Evolutionary conservation across 805 yeast species (phyloP), one percentile per base, ranked within the genome.

Genomic region (Ogataea allantospora): DNA sequence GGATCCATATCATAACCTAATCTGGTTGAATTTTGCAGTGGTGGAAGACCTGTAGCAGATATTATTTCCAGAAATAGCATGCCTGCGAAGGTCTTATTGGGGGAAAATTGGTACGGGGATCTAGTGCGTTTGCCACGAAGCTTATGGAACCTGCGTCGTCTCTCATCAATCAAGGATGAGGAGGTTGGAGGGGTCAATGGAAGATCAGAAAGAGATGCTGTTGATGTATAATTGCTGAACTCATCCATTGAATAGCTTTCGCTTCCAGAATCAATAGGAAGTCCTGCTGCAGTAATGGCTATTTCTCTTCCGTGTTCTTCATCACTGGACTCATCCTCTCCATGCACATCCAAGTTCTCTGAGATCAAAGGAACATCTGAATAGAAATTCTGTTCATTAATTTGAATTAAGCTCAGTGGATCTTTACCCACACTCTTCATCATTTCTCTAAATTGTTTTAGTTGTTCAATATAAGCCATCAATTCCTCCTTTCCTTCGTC

Each of bases 1-100:
- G 98, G 98, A 56, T 93, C 99, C 95, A 93, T 87, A 60, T 88
- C 96, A 55, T 84, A 91, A 1, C 89, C 81, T 15, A 87, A 77
- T 7, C 88, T 67, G 0, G 85, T 78, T 11, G 85, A 65, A 47
- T 83, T 81, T 27, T 73, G 72, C 37, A 81, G 70, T 0, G 95
- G 86, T 1, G 99, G 99, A 24, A 91, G 66, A 40, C 82, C 88
- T 2, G 76, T 65, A 7, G 91, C 88, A 1, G 83, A 75, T 3
- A 77, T 72, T 14, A 91, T 76, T 46, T 89, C 95, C 23, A 91
- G 55, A 50, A 83, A 86, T 4, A 85, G 60, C 6, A 89, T 83
- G 2, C 98, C 99, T 19, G 63, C 55, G 7, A 75, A 70, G 15
- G 65, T 60, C 25, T 70, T 51, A 33, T 60, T 60, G 20, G 63